These are phyloP conservation scores for Zygoascus ofunaensis DNA, from an alignment of 805 yeast species.

Conservation along the genomic window DNA sequence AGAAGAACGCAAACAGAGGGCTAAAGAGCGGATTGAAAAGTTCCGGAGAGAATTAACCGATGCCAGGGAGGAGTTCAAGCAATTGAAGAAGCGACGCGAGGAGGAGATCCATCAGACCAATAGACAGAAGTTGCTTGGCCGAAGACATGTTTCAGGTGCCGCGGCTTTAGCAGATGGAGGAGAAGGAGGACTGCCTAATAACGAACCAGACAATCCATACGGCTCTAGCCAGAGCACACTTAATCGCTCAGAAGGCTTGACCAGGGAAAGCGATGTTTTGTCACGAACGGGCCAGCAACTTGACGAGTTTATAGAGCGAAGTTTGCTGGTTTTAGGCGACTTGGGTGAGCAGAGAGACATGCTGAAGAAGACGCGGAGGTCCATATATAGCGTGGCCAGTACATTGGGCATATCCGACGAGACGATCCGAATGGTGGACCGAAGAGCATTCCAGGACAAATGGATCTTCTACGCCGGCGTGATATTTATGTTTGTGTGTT, in stretches of 20 bases:
- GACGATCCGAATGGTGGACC: slow-evolving; percentile 71
- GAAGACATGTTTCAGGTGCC: slow-evolving; percentile 29
- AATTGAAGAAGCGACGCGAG: slow-evolving; percentile 50
- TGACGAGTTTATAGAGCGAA: slow-evolving; percentile 87
- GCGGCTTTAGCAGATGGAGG: slow-evolving; percentile 2
- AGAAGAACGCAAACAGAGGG: slow-evolving; percentile 46
- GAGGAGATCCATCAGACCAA: slow-evolving; percentile 38
- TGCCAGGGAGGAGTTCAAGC: slow-evolving; percentile 42
- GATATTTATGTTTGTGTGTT: slow-evolving; percentile 47
- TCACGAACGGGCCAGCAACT: slow-evolving; percentile 68
- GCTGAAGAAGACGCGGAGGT: slow-evolving; percentile 50
- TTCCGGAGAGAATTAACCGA: slow-evolving; percentile 39
- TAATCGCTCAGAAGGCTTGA: slow-evolving; percentile 50
- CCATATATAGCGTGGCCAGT: slow-evolving; percentile 56
- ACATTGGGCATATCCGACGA: slow-evolving; percentile 82
- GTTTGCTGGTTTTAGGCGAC: slow-evolving; percentile 75
- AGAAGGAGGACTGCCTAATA: slow-evolving; percentile 2
- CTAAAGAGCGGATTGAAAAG: slow-evolving; percentile 49
- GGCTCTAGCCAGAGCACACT: slow-evolving; percentile 7
- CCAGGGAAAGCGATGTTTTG: slow-evolving; percentile 51
- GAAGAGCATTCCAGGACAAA: slow-evolving; percentile 78
- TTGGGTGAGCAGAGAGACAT: slow-evolving; percentile 75
- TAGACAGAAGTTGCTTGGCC: slow-evolving; percentile 47
- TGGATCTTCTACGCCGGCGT: slow-evolving; percentile 76
- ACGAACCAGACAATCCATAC: slow-evolving; percentile 26